Conservation (phyloP, 2,329 filamentous ascomycete species). For the Cercospora brassicicola region DNA sequence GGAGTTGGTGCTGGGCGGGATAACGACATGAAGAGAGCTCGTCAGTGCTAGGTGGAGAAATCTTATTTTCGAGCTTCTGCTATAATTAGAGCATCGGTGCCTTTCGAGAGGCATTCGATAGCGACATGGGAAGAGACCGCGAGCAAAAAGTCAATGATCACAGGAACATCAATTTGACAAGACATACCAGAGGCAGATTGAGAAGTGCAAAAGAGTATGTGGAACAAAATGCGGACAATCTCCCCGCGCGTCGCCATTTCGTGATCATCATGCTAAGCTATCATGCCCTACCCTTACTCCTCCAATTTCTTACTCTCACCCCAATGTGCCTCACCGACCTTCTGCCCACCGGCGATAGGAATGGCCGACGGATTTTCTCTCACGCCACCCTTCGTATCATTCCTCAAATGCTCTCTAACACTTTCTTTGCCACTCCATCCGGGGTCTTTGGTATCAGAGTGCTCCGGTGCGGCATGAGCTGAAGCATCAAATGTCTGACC, state of each 20-base stretch:
- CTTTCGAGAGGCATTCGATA: too few species aligned
- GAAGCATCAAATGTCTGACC: background rate
- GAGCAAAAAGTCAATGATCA: too few species aligned
- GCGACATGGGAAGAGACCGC: too few species aligned
- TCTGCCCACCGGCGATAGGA: conserved; percentile 35
- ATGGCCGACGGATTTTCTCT: conserved; percentile 31
- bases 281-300: background rate
- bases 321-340: conserved; percentile 34
- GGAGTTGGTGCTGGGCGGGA: background rate
- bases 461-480: background rate
- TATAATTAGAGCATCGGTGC: too few species aligned
- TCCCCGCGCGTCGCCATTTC: background rate
- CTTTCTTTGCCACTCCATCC: background rate
- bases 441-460: background rate
- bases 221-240: too few species aligned
- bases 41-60: too few species aligned
- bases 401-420: conserved; percentile 2
- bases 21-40: background rate
- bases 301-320: conserved; percentile 34
- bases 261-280: background rate
- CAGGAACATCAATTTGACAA: background rate
- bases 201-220: background rate
- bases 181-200: background rate
- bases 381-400: conserved; percentile 1
- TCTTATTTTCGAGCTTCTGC: too few species aligned